A percentile compares a stretch with the other conserved stretches of the same genome.
phyloP scores from a whole-genome alignment of 2,329 filamentous ascomycete genomes.

The Stemphylium vesicarium region DNA sequence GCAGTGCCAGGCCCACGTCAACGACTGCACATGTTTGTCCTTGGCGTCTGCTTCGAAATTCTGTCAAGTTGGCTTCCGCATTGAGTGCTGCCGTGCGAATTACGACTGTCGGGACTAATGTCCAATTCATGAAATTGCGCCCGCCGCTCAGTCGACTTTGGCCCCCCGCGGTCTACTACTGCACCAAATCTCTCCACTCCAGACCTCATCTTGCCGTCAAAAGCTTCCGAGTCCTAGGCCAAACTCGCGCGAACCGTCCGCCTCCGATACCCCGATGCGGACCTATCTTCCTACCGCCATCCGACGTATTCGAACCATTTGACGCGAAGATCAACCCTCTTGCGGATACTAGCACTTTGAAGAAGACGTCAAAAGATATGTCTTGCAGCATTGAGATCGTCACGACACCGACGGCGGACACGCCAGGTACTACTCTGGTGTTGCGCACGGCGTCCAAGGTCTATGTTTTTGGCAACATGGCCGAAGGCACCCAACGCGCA shows the following conservation, averaged over 20 bases:
- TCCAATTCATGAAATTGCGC: conserved; percentile 19
- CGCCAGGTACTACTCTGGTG: conserved; percentile 76
- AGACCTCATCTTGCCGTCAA: background rate
- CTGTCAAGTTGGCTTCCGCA: conserved; percentile 41
- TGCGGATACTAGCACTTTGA: background rate
- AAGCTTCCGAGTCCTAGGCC: background rate
- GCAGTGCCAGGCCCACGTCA: background rate
- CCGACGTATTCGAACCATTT: conserved; percentile 14
- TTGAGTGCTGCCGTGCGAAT: conserved; percentile 31
- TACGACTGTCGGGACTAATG: conserved; percentile 33
- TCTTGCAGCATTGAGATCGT: conserved; percentile 75
- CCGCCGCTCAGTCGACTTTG: conserved; percentile 8
- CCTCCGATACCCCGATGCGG: conserved; percentile 4
- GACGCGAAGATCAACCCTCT: background rate
- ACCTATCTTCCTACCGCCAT: conserved; percentile 5
- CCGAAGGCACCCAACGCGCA: conserved; percentile 85
- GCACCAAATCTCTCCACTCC: conserved; percentile 5
- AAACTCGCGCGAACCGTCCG: conserved; percentile 4
- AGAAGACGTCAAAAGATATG: conserved; percentile 60
- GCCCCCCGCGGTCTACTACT: background rate
- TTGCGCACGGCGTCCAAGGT: conserved; percentile 74
- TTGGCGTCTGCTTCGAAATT: background rate
- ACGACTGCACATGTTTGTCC: conserved; percentile 15
- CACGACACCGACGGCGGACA: conserved; percentile 86
- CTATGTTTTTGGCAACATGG: conserved; percentile 83